Percentiles rank a stretch among this genome's conserved stretches.
phyloP scores from a whole-genome alignment of 768 basidiomycete genomes.

The Sutorius australiensis region DNA sequence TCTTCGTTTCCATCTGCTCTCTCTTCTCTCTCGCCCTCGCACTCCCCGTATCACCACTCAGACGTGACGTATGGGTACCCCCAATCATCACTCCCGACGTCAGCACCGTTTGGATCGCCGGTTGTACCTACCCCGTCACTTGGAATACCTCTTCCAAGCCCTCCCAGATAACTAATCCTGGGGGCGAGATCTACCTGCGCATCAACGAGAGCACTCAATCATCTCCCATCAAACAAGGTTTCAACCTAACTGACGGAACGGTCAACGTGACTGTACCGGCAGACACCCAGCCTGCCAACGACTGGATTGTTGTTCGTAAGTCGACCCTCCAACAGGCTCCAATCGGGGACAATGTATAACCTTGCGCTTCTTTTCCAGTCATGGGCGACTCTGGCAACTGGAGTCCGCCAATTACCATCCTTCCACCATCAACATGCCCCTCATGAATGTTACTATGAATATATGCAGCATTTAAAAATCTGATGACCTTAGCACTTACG shows the following conservation, averaged over 20 bases:
- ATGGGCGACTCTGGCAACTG: slow-evolving; percentile 55
- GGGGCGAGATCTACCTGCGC: slow-evolving; percentile 43
- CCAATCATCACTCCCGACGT: slow-evolving; percentile 36
- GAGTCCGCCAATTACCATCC: slow-evolving; percentile 44
- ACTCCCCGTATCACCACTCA: slow-evolving; percentile 24
- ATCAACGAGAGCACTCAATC: slow-evolving; percentile 27
- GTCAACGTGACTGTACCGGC: slow-evolving; percentile 40
- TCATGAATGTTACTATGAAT: slow-evolving; percentile 4
- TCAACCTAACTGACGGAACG: slow-evolving; percentile 35
- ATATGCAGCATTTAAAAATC: neutral
- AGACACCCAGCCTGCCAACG: slow-evolving; percentile 31
- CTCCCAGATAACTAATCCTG: slow-evolving; percentile 44
- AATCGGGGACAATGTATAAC: neutral
- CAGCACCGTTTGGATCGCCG: slow-evolving; percentile 40
- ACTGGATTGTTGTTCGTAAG: slow-evolving; percentile 46
- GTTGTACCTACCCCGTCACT: slow-evolving; percentile 38
- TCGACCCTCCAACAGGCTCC: slow-evolving; percentile 1
- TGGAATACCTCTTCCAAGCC: slow-evolving; percentile 46
- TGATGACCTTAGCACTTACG: slow-evolving; percentile 17
- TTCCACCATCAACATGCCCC: slow-evolving; percentile 15
- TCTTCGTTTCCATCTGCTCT: slow-evolving; percentile 10
- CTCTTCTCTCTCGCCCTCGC: slow-evolving; percentile 29
- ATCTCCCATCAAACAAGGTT: slow-evolving; percentile 37
- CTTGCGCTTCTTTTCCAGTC: slow-evolving; percentile 30
- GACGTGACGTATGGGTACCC: slow-evolving; percentile 50